Base-by-base conservation (phyloP, 768 basidiomycete species). In the Pulveroboletus sp. region DNA sequence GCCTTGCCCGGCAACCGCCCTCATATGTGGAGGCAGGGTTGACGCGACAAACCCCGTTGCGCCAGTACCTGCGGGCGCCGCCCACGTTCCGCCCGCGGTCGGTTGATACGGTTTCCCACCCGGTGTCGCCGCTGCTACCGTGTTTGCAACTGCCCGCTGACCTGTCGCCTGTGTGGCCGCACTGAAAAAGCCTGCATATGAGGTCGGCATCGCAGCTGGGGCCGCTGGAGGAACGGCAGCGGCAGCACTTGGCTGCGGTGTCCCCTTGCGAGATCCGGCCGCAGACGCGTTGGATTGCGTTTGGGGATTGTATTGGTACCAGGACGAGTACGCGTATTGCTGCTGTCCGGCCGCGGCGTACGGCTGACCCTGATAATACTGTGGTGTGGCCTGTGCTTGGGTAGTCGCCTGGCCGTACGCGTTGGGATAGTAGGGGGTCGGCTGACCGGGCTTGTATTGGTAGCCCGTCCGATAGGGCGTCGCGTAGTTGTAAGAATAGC, bases 71-170 rank as follows among this genome's bases (percentile, higher is more conserved):
- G 59, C 49, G 8, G 73, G 55, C 17, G 58, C 52, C 3, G 72
- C 35, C 59, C 64, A 65, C 2, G 57, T 35, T 20, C 52, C 63
- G 19, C 55, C 57, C 2, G 59, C 48, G 2, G 51, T n/a, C 12
- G 68, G 62, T 17, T 66, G 59, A 47, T 65, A 68, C n/a, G 68
- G 41, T 36, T 72, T 72, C 36, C 47, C 61, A 8, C 49, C 53
- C 0, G 64, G 46, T 36, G 53, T 57, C 20, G 61, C 47, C 35
- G 60, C 55, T 20, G 75, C 55, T 21, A 79, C 77, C 1, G 80
- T 81, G 40, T 81, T 82, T 10, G 79, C 79, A 6, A 81, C 79
- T 3, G 76, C 79, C 5, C 79, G 75, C 45, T 77, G 72, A 23
- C 65, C 68, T 21, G 64, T 55, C 23, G 63, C 31, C 25, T 71